Evolutionary conservation across 2,329 filamentous ascomycete genomes (phyloP), one percentile per base, ranked within the genome.

Genomic region (Arachnomyces sp.): DNA sequence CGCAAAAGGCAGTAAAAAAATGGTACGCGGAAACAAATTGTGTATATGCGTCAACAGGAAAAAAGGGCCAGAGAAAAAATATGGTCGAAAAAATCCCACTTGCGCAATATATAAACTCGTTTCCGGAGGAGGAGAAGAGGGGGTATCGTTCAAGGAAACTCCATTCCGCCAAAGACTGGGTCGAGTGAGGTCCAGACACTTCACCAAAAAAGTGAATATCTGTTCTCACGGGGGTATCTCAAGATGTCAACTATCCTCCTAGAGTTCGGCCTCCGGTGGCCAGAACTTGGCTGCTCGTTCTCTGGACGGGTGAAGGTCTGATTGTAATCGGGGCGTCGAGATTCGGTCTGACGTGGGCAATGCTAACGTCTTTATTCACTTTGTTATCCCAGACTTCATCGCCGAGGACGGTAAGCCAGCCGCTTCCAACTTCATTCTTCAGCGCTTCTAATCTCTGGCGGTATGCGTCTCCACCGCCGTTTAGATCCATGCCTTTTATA

Each of bases 381-480:
- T 57, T 47, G 20, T 48, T 50, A 37, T 72, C 67, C 68, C 74
- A 75, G 28, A 63, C 72, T 59, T 92, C 84, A 53, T 94, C 89
- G 44, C 84, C 83, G 37, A 96, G 70, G 11, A 84, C 86, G 47
- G 81, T 89, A 30, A 98, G 74, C 74, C 94, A 98, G 29, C 81
- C 84, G 52, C 81, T 86, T 25, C 89, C 89, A 49, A 94, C 81
- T 54, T 90, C 86, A 54, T 82, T 82, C 45, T 88, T 82, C 39
- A 95, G 67, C 2, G 84, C 80, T 61, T 94, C 88, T 40, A 96
- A 82, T 61, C 92, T 92, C 59, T 84, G 84, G 42, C 84, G 79
- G 62, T 94, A 96, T 6, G 85, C 69, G 54, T 92, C 85, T 39
- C 83, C 82, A 43, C 77, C 76, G 32, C 77, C 47, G 28, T 51